Conservation (phyloP, 129 eudicot genomes). For the Sambucus nigra region DNA sequence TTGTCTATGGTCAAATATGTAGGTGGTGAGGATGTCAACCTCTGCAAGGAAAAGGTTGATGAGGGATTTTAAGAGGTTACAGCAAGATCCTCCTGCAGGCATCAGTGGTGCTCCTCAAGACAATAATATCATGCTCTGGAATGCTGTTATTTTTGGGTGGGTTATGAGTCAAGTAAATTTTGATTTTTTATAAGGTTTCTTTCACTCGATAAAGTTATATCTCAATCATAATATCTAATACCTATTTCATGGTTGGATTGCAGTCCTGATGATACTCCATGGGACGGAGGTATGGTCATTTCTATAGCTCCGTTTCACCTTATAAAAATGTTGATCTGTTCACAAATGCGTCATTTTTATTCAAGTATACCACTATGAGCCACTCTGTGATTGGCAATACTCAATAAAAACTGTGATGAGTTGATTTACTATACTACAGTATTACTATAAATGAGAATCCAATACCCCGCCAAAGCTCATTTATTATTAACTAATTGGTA, state of each 20-base stretch:
- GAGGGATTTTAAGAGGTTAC: slow-evolving; percentile 56
- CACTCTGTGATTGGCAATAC: not conserved
- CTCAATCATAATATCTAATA: slow-evolving; percentile 4
- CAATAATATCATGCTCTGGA: slow-evolving; percentile 46
- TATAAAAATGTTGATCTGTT: not conserved
- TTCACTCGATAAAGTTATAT: too few species aligned
- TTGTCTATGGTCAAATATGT: not conserved
- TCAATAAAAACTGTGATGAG: too few species aligned
- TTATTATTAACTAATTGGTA: too few species aligned
- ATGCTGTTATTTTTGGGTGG: slow-evolving; percentile 49
- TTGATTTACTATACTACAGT: too few species aligned
- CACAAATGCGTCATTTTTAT: not conserved
- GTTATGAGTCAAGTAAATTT: not conserved
- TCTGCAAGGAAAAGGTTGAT: slow-evolving; percentile 44
- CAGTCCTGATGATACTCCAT: slow-evolving; percentile 45
- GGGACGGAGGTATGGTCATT: slow-evolving; percentile 39
- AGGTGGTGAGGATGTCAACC: slow-evolving; percentile 44
- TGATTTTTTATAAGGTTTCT: not conserved
- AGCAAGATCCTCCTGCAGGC: slow-evolving; percentile 54
- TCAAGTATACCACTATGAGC: not conserved
- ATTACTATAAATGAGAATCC: too few species aligned
- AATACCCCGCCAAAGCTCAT: too few species aligned
- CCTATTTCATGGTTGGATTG: slow-evolving; percentile 6
- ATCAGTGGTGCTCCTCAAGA: slow-evolving; percentile 48
- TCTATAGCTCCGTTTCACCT: not conserved